Evolutionary conservation across 75 land plant genomes (phyloP).

Genomic region (Cunninghamia lanceolata): DNA sequence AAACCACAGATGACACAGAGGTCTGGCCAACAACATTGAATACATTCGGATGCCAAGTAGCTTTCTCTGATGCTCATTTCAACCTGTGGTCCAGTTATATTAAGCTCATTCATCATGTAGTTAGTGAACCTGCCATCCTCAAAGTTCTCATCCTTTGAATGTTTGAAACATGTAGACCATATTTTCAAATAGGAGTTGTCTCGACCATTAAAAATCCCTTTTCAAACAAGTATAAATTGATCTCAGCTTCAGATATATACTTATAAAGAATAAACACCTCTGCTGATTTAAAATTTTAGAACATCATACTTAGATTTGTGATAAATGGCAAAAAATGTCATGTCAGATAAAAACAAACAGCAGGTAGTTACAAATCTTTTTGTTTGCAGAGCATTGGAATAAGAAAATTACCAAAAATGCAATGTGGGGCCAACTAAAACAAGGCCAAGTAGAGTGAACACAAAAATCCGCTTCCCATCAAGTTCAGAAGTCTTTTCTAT

Average conservation of each 20-base stretch:
- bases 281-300: background rate
- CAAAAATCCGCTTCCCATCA: constrained; percentile 63
- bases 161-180: background rate
- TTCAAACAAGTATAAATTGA: background rate
- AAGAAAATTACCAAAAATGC: constrained; percentile 77
- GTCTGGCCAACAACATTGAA: background rate
- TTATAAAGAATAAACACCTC: background rate
- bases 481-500: constrained; percentile 57
- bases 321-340: background rate
- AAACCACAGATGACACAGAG: background rate
- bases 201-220: background rate
- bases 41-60: background rate
- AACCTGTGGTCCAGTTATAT: background rate
- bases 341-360: background rate
- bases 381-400: background rate
- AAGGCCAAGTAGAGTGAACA: constrained; percentile 77
- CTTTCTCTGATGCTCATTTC: background rate
- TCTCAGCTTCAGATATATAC: background rate
- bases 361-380: background rate
- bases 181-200: background rate
- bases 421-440: constrained; percentile 89
- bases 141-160: background rate
- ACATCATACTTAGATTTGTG: background rate
- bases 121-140: background rate
- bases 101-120: background rate